A percentile compares a stretch with the other conserved stretches of the same genome.
phyloP scores from a whole-genome alignment of 176 grass and related monocot genomes.

The Zoysia pacifica region DNA sequence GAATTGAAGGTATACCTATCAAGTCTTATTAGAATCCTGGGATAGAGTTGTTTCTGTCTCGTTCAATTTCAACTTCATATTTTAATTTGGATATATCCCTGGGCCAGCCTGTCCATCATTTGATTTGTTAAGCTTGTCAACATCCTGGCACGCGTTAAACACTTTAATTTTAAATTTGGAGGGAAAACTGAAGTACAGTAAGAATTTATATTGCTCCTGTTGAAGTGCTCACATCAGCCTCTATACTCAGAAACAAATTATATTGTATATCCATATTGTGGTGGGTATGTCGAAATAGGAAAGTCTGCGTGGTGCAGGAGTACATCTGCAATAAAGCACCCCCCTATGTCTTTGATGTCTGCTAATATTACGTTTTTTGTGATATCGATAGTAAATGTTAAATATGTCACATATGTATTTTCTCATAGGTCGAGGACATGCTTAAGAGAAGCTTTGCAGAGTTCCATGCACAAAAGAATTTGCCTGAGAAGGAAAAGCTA shows the following conservation, averaged over 20 bases:
- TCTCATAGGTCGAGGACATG: constrained; percentile 93
- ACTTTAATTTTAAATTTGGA: constrained; percentile 29
- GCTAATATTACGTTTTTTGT: background rate
- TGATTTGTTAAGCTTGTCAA: background rate
- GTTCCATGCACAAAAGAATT: constrained; percentile 95
- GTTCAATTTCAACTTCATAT: background rate
- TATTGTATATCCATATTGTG: constrained; percentile 14
- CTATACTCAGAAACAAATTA: background rate
- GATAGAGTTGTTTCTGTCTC: background rate
- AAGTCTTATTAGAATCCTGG: background rate
- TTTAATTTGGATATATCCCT: constrained; percentile 24
- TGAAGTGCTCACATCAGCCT: constrained; percentile 14
- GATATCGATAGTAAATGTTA: constrained; percentile 1
- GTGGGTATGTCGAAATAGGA: constrained; percentile 13
- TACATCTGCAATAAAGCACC: background rate
- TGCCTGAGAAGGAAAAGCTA: constrained; percentile 88
- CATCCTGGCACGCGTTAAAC: background rate
- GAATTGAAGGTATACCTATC: constrained; percentile 71
- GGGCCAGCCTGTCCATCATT: background rate
- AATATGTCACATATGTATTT: constrained; percentile 24
- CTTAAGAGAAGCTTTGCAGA: constrained; percentile 99
- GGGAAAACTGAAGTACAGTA: constrained; percentile 13
- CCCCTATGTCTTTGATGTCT: constrained; percentile 19
- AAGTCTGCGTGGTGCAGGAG: background rate
- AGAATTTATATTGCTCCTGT: constrained; percentile 9